Conservation (phyloP, 768 basidiomycete species). For the Lentinula detonsa region DNA sequence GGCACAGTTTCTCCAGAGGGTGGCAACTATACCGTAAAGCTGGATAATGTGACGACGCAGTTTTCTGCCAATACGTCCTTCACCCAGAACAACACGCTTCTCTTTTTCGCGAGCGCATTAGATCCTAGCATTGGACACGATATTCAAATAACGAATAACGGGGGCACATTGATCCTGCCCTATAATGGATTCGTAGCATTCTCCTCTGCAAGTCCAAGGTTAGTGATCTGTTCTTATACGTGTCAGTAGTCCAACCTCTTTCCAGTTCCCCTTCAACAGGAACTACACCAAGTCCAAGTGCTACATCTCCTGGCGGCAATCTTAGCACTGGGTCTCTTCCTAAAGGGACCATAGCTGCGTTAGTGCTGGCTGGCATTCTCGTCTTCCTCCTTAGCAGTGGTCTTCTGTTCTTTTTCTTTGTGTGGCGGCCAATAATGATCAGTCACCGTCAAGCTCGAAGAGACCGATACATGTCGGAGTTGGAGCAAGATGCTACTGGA, state of each 20-base stretch:
- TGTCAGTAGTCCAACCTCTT: background rate
- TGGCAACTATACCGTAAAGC: conserved; percentile 51
- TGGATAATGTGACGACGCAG: conserved; percentile 42
- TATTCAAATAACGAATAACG: conserved; percentile 53
- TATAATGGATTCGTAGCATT: conserved; percentile 46
- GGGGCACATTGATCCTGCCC: conserved; percentile 40
- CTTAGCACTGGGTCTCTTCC: conserved; percentile 16
- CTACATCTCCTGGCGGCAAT: conserved; percentile 9
- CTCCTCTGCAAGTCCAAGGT: conserved; percentile 26
- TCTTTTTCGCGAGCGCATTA: conserved; percentile 62
- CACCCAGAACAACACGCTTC: conserved; percentile 40
- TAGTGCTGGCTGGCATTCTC: conserved; percentile 51
- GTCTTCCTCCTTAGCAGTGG: conserved; percentile 38
- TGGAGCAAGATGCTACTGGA: conserved; percentile 9
- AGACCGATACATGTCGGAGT: conserved; percentile 5
- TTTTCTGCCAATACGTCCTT: conserved; percentile 51
- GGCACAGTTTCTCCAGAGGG: conserved; percentile 55
- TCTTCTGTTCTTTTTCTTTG: conserved; percentile 35
- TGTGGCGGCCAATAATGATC: conserved; percentile 42
- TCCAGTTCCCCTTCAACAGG: conserved; percentile 5
- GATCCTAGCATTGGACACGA: conserved; percentile 42
- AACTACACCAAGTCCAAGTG: conserved; percentile 16
- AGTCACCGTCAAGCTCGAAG: conserved; percentile 13
- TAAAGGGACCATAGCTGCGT: conserved; percentile 60
- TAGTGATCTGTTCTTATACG: conserved; percentile 12